These are phyloP conservation scores for Epichloe amarillans DNA, from an alignment of 2,329 filamentous ascomycete genomes.

Conservation along the genomic window DNA sequence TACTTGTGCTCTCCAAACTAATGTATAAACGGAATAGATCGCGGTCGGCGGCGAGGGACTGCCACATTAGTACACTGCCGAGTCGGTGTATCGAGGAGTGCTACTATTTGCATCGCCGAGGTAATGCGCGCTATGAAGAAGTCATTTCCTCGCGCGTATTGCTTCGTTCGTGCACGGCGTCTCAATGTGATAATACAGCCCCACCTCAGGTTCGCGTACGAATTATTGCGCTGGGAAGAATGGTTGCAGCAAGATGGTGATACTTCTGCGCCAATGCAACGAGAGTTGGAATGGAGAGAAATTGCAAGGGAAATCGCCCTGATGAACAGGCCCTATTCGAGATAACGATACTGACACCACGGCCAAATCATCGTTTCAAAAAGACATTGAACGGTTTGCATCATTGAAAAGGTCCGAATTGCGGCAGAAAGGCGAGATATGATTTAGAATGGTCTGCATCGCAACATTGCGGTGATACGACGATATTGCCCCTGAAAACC, in stretches of 20 bases:
- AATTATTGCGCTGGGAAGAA: constrained; percentile 94
- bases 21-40: constrained; percentile 39
- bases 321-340: constrained; percentile 89
- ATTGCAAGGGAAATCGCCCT: constrained; percentile 84
- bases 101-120: constrained; percentile 97
- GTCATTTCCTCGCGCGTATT: constrained; percentile 87
- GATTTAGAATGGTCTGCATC: too few species aligned
- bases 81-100: constrained; percentile 87
- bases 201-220: constrained; percentile 86
- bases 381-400: too few species aligned
- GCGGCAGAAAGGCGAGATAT: too few species aligned
- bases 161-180: constrained; percentile 81
- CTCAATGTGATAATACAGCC: constrained; percentile 98
- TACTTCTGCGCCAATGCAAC: constrained; percentile 34
- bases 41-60: constrained; percentile 60
- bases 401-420: too few species aligned
- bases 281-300: constrained; percentile 85
- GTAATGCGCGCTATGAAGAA: constrained; percentile 75
- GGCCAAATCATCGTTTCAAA: not conserved
- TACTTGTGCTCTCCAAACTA: not conserved
- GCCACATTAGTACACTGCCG: constrained; percentile 93
- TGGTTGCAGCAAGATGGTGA: constrained; percentile 43
- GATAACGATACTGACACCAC: constrained; percentile 26
- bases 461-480: too few species aligned
- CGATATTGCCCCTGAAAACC: too few species aligned